Conservation (phyloP, 345 rosid genomes). For the Gossypium sturtianum region DNA sequence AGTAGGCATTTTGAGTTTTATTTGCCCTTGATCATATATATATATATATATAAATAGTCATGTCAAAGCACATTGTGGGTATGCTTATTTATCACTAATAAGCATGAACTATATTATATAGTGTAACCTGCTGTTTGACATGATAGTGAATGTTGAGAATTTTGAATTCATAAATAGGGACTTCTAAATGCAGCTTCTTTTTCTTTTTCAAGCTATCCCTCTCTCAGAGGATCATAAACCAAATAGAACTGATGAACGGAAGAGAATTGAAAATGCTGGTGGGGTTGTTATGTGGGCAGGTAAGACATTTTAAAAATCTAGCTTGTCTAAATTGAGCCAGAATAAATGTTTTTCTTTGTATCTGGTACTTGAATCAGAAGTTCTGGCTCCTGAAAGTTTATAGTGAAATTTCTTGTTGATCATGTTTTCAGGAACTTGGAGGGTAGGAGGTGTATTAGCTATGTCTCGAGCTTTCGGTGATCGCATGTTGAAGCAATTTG, state of each 20-base stretch:
- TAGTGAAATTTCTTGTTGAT: conserved; percentile 7
- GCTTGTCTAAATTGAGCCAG: not conserved
- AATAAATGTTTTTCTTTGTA: not conserved
- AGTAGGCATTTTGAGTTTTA: not conserved
- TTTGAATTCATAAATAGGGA: not conserved
- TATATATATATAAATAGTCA: not conserved
- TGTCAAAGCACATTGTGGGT: not conserved
- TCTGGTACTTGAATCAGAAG: not conserved
- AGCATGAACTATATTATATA: not conserved
- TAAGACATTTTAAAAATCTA: conserved; percentile 22
- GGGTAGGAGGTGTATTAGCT: conserved; percentile 98
- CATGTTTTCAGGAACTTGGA: conserved; percentile 81
- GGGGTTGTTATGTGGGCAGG: conserved; percentile 99
- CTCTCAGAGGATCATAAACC: conserved; percentile 99
- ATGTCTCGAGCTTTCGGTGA: conserved; percentile 99
- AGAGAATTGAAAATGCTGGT: conserved; percentile 94
- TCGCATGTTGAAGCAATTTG: conserved; percentile 96
- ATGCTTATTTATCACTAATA: not conserved
- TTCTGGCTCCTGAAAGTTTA: not conserved
- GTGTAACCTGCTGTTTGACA: not conserved
- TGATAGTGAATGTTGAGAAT: not conserved
- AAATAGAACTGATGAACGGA: conserved; percentile 91
- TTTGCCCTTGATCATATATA: not conserved
- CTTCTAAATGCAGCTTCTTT: conserved; percentile 9
- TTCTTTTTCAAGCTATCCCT: conserved; percentile 60